phyloP scores from a whole-genome alignment of 495 filamentous ascomycete species.

The Hypoxylon perforatum region DNA sequence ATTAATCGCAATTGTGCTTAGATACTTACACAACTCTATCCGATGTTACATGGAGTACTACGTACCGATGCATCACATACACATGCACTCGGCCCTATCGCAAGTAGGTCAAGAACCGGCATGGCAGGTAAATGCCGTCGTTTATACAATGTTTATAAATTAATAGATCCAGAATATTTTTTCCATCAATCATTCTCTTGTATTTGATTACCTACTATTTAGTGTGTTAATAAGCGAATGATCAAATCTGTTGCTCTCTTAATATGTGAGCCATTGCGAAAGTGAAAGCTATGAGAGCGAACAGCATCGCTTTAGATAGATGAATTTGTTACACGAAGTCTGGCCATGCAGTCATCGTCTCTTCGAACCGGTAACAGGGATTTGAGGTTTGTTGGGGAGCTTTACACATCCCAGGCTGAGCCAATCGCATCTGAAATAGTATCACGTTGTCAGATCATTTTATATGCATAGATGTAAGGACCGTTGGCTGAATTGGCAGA shows the following conservation, averaged over 20 bases:
- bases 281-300: not conserved
- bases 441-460: conserved; percentile 12
- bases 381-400: not conserved
- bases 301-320: not conserved
- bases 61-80: not conserved
- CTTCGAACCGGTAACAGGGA: not conserved
- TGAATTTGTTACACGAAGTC: no score
- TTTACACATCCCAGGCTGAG: not conserved
- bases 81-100: not conserved
- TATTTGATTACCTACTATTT: not conserved
- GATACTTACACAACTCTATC: no score
- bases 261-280: not conserved
- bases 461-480: not conserved
- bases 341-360: not conserved
- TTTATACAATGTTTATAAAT: not conserved
- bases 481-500: no score
- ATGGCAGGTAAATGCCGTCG: not conserved
- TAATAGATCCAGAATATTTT: not conserved
- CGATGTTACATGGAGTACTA: no score
- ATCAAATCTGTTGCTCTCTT: not conserved
- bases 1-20: no score
- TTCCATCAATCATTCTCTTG: not conserved
- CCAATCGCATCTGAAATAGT: conserved; percentile 2
- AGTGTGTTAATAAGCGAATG: not conserved
- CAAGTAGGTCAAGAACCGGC: not conserved